These are phyloP conservation scores for Globisporangium emineosum DNA, from an alignment of 352 stramenopile genomes.

Conservation along the genomic window DNA sequence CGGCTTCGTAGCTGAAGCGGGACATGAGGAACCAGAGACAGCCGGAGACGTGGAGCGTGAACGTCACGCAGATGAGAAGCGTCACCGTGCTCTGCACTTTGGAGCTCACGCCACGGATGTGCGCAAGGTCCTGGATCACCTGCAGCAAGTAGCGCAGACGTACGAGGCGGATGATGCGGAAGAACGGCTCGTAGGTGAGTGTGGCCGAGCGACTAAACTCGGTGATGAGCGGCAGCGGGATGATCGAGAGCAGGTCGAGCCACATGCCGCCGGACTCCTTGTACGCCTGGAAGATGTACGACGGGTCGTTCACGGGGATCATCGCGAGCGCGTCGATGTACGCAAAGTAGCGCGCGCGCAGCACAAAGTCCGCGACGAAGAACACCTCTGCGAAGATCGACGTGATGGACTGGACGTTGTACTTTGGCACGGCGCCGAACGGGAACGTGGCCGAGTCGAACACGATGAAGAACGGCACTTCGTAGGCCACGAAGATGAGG, in stretches of 20 bases:
- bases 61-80: constrained; percentile 60
- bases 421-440: constrained; percentile 31
- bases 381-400: constrained; percentile 56
- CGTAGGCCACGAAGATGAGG: constrained; percentile 56
- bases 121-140: constrained; percentile 53
- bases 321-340: constrained; percentile 64
- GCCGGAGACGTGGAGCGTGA: constrained; percentile 56
- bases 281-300: constrained; percentile 70
- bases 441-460: constrained; percentile 61
- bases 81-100: constrained; percentile 53
- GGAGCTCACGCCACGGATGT: constrained; percentile 53
- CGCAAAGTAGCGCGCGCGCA: constrained; percentile 55
- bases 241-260: constrained; percentile 54
- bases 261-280: constrained; percentile 43
- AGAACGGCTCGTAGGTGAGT: constrained; percentile 41
- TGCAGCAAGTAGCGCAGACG: constrained; percentile 47
- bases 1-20: constrained; percentile 41
- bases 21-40: constrained; percentile 80
- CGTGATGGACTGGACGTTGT: constrained; percentile 47
- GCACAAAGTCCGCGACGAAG: constrained; percentile 50
- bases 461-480: constrained; percentile 64
- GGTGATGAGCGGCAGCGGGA: constrained; percentile 48
- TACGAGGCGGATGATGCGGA: constrained; percentile 44
- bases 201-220: constrained; percentile 41
- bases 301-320: constrained; percentile 55